Conservation (phyloP, 2,329 filamentous ascomycete genomes). For the Fusarium caatingaense region DNA sequence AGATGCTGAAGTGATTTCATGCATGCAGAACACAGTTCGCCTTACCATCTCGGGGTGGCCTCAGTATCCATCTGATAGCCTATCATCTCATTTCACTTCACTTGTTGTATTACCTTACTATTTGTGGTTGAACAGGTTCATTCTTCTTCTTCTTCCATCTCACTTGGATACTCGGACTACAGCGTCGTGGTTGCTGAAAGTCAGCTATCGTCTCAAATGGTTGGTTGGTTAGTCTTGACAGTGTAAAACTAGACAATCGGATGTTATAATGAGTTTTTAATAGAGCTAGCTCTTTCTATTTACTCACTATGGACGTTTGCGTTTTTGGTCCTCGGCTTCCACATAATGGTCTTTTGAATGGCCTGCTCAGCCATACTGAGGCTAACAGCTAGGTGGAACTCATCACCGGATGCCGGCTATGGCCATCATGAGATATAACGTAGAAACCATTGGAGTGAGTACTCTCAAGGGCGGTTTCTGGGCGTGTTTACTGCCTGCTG, state of each 20-base stretch:
- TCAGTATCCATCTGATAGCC: neutral
- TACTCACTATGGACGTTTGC: neutral
- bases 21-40: neutral
- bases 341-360: neutral
- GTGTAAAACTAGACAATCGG: neutral
- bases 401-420: neutral
- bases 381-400: neutral
- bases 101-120: neutral
- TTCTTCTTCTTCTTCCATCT: neutral
- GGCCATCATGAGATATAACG: too few species aligned
- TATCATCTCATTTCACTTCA: neutral
- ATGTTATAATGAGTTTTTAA: neutral
- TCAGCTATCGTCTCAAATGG: neutral
- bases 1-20: neutral
- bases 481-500: neutral
- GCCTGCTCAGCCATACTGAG: constrained; percentile 3
- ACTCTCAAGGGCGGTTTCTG: too few species aligned
- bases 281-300: neutral
- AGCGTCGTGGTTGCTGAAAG: neutral
- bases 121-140: neutral
- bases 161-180: neutral
- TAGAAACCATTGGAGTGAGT: neutral
- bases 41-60: neutral
- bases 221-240: neutral
- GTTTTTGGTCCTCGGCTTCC: neutral